Base-by-base conservation (phyloP, 1,139 yeast genomes). In the Blastobotrys serpentis region DNA sequence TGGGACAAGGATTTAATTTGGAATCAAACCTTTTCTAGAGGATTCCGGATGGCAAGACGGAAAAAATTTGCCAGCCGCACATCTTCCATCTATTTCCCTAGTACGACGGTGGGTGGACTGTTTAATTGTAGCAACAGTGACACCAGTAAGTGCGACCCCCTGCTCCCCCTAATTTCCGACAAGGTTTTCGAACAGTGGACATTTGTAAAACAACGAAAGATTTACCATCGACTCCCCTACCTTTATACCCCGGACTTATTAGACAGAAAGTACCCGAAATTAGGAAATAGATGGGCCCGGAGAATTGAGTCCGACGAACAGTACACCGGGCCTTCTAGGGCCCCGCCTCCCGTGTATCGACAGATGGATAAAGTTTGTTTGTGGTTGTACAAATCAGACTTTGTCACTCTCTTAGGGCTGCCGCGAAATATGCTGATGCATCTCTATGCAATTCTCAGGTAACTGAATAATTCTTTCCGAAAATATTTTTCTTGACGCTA, bases 181-280 rank as follows among this genome's bases (percentile, higher is more conserved):
- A 36, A 18, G 25, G 16, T 19, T 4, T 19, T 19, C 25, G 25
- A 36, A 17, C 23, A 25, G 29, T 48, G 19, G 47, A 41, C 13
- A 45, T 40, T 17, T 29, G 30, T 13, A 33, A 36, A 14, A 14
- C 43, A 19, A 8, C 36, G 21, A 7, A 11, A 13, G 3, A 10
- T 44, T 19, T 37, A 30, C 18, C 14, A 36, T 13, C 44, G 50
- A 7, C 32, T 43, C 11, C 50, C 50, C 17, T 18, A 43, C 2
- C 38, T 48, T 16, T 48, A 44, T 32, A 44, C 50, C 21, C 47
- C 50, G 13, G 50, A 44, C 23, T 26, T 48, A 14, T 36, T 48
- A 36, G 45, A 48, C 26, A 38, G 50, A 16, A 16, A 14, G 14
- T 44, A 44, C 23, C 38, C 38, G 41, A 14, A 26, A 6, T 3